Conservation (phyloP, 345 rosid genomes). For the Camelina laxa region DNA sequence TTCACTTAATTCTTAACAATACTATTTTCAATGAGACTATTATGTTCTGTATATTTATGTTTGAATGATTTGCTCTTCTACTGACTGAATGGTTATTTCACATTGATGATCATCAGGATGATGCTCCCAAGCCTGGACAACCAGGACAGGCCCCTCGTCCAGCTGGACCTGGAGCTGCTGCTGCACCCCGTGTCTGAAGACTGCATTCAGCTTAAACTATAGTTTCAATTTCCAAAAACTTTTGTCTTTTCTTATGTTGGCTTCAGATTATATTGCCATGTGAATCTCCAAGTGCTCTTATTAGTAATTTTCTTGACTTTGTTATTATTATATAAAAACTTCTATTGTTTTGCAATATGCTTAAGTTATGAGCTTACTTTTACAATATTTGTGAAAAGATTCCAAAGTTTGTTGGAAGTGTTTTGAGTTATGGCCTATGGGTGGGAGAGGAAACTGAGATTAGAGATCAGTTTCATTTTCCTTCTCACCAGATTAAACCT, state of each 20-base stretch:
- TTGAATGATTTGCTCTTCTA: neutral
- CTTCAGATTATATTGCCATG: neutral
- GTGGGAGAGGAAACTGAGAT: neutral
- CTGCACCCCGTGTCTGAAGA: conserved; percentile 43
- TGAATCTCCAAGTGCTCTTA: conserved; percentile 22
- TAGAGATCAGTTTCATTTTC: neutral
- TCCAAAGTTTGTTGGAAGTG: neutral
- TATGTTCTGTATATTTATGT: neutral
- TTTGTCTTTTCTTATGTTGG: neutral
- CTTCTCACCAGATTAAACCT: neutral
- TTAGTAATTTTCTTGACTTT: conserved; percentile 1
- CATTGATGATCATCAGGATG: conserved; percentile 25
- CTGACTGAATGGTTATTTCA: neutral
- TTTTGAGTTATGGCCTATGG: neutral
- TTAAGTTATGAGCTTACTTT: neutral
- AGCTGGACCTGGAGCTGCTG: conserved; percentile 25
- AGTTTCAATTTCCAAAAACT: neutral
- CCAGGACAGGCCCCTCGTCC: conserved; percentile 48
- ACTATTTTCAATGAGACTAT: neutral
- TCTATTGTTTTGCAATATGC: neutral
- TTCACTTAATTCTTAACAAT: neutral
- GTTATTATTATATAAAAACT: neutral
- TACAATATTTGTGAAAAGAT: neutral
- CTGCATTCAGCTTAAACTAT: neutral
- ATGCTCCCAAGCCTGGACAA: conserved; percentile 48